Base-by-base conservation (phyloP, 2,329 filamentous ascomycete genomes). In the Colletotrichum sp. region DNA sequence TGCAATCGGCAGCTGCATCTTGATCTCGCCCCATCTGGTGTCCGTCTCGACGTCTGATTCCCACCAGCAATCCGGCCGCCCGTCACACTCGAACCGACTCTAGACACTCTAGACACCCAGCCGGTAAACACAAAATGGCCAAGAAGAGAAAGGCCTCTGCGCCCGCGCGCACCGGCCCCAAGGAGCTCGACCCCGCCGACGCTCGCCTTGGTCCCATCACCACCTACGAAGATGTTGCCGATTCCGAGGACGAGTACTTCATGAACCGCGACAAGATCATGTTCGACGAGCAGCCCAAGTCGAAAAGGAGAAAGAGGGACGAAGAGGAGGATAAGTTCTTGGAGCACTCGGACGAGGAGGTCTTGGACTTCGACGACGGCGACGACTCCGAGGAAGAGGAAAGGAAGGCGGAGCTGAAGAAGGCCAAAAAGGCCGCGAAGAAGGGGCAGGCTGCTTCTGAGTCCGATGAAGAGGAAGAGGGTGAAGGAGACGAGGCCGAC, bases 171-270 rank as follows among this genome's bases (percentile, higher is more conserved):
- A 86, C 85, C 10, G 90, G 90, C 5, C 90, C 91, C 5, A 88
- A 87, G 76, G 91, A 92, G 39, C 82, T 91, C 75, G 85, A 93
- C 81, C 81, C 87, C 64, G 85, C 86, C 36, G 92, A 93, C 77
- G 91, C 93, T 43, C 92, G 92, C 68, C 89, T 96, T 18, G 89
- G 88, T 28, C 87, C 87, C 26, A 87, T 93, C 80, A 88, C 84
- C 63, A 93, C 91, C 4, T 96, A 91, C 84, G 93, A 96, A 84
- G 95, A 98, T 85, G 93, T 99, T 80, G 95, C 96, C 78, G 94
- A 98, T 83, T 98, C 96, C 2, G 95, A 98, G 84, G 97, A 99
- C 84, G 95, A 98, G 83, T 98, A 98, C 83, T 95, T 96, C 81
- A 88, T 96, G 75, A 94, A 96, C 78, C 92, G 94, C 78, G 97